Percentiles rank a stretch among this genome's conserved stretches.
Conservation (phyloP, 2,329 filamentous ascomycete genomes). For the Scedosporium apiospermum region DNA sequence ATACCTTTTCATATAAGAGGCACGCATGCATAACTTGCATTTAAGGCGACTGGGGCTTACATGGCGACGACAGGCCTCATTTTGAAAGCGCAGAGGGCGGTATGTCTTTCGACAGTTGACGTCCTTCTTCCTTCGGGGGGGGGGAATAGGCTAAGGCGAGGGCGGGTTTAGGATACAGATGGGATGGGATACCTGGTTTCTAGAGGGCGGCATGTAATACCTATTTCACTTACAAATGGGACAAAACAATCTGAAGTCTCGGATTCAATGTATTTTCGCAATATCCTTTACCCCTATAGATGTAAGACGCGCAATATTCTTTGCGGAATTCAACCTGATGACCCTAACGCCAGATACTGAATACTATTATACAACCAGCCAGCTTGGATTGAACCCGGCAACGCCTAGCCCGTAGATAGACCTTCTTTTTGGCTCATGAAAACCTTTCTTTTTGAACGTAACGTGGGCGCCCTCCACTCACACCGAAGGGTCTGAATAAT, state of each 20-base stretch:
- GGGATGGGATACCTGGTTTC: conserved; percentile 2
- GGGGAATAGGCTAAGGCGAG: conserved; percentile 1
- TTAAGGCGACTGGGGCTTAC: no score
- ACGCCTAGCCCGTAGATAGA: not conserved
- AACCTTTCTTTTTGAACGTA: not conserved
- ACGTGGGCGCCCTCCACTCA: no score
- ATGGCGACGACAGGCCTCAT: no score
- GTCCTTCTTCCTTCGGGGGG: not conserved
- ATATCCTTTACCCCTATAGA: no score
- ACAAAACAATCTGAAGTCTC: not conserved
- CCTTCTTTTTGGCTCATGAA: not conserved
- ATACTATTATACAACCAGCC: conserved; percentile 8
- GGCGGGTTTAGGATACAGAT: not conserved
- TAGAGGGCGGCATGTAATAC: not conserved
- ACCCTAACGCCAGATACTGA: conserved; percentile 1
- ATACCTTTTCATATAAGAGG: not conserved
- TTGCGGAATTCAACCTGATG: not conserved
- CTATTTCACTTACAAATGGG: not conserved
- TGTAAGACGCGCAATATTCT: no score
- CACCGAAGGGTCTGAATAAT: no score
- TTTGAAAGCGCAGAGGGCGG: no score
- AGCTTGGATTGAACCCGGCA: conserved; percentile 27
- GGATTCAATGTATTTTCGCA: not conserved
- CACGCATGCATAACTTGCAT: not conserved
- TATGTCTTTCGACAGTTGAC: not conserved